These are phyloP conservation scores for Paulownia fortunei DNA, from an alignment of 257 asterid species.

Conservation along the genomic window DNA sequence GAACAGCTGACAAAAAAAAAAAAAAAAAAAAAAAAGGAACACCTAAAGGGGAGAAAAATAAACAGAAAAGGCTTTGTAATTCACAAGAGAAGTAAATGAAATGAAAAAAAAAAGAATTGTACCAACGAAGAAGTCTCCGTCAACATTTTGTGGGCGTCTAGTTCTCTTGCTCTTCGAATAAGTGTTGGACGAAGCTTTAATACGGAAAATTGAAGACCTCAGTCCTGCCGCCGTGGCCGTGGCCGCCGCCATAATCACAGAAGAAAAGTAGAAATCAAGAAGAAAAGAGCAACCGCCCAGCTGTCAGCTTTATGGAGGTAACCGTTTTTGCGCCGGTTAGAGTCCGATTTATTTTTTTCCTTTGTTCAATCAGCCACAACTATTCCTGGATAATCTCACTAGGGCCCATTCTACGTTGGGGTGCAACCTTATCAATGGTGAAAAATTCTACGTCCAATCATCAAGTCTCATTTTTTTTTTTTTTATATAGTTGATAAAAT, in stretches of 20 bases:
- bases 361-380: too few species aligned
- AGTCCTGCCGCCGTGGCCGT: slow-evolving; percentile 6
- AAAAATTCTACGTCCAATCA: too few species aligned
- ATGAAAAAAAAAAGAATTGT: not conserved
- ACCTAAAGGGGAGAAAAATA: not conserved
- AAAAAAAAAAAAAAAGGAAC: not conserved
- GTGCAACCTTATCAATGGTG: too few species aligned
- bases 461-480: too few species aligned
- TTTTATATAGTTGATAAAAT: too few species aligned
- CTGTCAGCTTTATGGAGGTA: not conserved
- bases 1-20: not conserved
- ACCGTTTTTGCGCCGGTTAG: too few species aligned
- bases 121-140: slow-evolving; percentile 61
- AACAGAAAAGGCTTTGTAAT: not conserved
- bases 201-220: slow-evolving; percentile 23
- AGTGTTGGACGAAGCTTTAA: slow-evolving; percentile 39
- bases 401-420: too few species aligned
- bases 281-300: not conserved
- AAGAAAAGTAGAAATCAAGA: not conserved
- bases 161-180: slow-evolving; percentile 26
- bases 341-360: too few species aligned
- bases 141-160: slow-evolving; percentile 52
- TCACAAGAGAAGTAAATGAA: slow-evolving; percentile 6
- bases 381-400: too few species aligned
- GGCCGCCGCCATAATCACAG: slow-evolving; percentile 32